Evolutionary conservation across 768 basidiomycete species (phyloP).

Genomic region (Gloeostereum incarnatum): DNA sequence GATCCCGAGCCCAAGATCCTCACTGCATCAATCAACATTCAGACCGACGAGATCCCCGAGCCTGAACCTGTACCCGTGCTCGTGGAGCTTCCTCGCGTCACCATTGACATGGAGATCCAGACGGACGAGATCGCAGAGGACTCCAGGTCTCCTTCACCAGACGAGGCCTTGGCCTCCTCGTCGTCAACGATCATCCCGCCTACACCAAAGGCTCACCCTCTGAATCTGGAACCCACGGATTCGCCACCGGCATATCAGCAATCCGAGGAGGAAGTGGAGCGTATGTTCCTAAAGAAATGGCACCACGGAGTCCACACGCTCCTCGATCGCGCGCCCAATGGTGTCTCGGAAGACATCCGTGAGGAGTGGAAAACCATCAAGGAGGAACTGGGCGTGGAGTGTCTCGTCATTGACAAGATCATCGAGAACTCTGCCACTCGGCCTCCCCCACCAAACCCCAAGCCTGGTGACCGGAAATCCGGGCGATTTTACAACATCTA

Average conservation of each 20-base stretch:
- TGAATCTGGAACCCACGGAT: constrained; percentile 31
- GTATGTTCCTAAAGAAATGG: constrained; percentile 59
- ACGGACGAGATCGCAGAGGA: constrained; percentile 40
- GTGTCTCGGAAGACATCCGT: constrained; percentile 54
- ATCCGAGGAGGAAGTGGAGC: constrained; percentile 39
- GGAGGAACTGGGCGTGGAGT: constrained; percentile 71
- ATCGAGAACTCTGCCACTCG: constrained; percentile 28
- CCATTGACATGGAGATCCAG: constrained; percentile 54
- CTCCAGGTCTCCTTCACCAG: constrained; percentile 32
- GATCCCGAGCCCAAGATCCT: constrained; percentile 43
- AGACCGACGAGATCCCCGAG: constrained; percentile 37
- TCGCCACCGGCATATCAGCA: constrained; percentile 70
- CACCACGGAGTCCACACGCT: constrained; percentile 45
- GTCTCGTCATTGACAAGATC: constrained; percentile 66
- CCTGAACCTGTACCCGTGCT: constrained; percentile 4
- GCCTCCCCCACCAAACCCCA: constrained; percentile 16
- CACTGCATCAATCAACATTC: constrained; percentile 38
- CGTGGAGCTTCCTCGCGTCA: constrained; percentile 22
- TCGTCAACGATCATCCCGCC: constrained; percentile 67
- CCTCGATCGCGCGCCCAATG: constrained; percentile 33
- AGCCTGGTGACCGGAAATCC: constrained; percentile 20
- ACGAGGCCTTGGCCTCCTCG: constrained; percentile 54
- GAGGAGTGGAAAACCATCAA: constrained; percentile 79
- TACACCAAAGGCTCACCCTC: constrained; percentile 45
- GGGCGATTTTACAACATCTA: constrained; percentile 80